These are phyloP conservation scores for Amanita phalloides DNA, from an alignment of 768 basidiomycete species.

Conservation along the genomic window DNA sequence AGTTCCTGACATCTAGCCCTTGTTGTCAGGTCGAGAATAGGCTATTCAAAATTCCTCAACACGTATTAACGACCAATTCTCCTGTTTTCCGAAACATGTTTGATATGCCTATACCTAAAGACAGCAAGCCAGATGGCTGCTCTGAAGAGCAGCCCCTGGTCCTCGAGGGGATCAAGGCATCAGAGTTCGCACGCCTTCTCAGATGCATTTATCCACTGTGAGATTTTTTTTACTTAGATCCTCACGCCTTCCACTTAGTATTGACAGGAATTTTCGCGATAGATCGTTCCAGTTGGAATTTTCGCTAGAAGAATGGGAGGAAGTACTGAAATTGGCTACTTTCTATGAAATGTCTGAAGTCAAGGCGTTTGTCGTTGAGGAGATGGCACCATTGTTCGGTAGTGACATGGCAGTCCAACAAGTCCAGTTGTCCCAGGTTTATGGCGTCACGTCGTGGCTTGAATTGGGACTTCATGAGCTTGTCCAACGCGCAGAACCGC, in stretches of 20 bases:
- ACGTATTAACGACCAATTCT: background rate
- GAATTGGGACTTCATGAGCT: background rate
- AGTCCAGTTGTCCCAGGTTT: constrained; percentile 4
- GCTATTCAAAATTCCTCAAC: constrained; percentile 3
- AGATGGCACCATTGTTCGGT: background rate
- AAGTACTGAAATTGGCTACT: constrained; percentile 24
- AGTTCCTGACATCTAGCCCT: background rate
- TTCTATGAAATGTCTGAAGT: constrained; percentile 20
- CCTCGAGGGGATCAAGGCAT: background rate
- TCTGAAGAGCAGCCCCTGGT: constrained; percentile 1
- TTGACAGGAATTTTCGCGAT: background rate
- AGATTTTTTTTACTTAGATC: background rate
- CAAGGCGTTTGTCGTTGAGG: background rate
- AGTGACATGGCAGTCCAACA: background rate
- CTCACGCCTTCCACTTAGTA: background rate
- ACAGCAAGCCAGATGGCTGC: background rate
- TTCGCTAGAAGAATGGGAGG: constrained; percentile 21
- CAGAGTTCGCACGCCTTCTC: constrained; percentile 8
- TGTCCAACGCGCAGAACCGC: background rate
- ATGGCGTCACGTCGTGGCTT: background rate
- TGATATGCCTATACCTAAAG: background rate
- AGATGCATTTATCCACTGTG: constrained; percentile 11
- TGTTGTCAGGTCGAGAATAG: constrained; percentile 1
- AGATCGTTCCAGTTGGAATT: background rate
- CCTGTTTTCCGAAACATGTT: constrained; percentile 2